Conservation (phyloP, 202 grass and related monocot species). For the Eragrostis tef region DNA sequence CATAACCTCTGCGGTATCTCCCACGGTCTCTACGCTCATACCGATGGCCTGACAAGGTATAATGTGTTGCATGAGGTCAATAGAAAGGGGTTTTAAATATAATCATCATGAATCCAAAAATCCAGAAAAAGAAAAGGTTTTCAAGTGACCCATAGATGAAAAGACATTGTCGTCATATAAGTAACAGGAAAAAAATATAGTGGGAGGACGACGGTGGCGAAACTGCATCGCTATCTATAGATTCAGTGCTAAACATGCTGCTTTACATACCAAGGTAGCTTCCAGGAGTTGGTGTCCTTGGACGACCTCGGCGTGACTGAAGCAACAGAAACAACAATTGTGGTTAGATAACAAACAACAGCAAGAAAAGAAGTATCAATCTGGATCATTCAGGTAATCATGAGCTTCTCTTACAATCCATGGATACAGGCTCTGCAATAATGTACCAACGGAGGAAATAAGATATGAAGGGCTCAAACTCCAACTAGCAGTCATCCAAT, state of each 20-base stretch:
- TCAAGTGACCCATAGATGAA: neutral
- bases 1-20: constrained; percentile 60
- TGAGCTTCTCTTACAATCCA: constrained; percentile 53
- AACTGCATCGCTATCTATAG: neutral
- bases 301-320: constrained; percentile 71
- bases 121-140: neutral
- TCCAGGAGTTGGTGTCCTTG: constrained; percentile 71
- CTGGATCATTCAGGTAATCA: constrained; percentile 47
- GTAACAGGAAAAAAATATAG: neutral
- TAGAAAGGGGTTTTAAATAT: neutral
- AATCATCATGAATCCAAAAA: neutral
- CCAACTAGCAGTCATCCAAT: constrained; percentile 64
- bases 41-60: constrained; percentile 47
- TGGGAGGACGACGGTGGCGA: neutral
- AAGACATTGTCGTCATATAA: neutral
- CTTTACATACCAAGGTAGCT: constrained; percentile 61
- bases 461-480: constrained; percentile 55
- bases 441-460: constrained; percentile 55
- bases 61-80: neutral
- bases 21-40: constrained; percentile 54
- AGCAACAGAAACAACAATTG: constrained; percentile 36
- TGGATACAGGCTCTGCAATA: constrained; percentile 49
- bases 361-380: constrained; percentile 35
- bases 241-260: neutral
- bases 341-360: neutral